Conservation (phyloP, 108 stramenopile genomes). For the Cyclotella baltica region DNA sequence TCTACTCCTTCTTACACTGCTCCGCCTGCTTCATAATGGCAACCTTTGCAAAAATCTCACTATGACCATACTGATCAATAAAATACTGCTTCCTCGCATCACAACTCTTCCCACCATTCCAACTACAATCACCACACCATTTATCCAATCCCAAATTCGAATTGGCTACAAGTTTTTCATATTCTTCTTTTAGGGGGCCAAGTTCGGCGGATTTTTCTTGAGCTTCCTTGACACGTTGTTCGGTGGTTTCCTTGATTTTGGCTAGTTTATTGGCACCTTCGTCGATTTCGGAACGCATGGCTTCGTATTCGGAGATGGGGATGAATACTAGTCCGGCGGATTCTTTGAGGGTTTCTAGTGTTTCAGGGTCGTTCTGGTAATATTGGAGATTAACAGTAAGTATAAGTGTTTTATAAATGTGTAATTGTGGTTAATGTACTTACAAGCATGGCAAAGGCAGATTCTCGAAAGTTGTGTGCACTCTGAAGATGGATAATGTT, state of each 20-base stretch:
- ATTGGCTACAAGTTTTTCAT: slow-evolving; percentile 48
- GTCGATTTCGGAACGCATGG: slow-evolving; percentile 18
- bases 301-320: slow-evolving; percentile 55
- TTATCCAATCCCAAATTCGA: slow-evolving; percentile 35
- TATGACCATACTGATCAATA: slow-evolving; percentile 14
- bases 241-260: slow-evolving; percentile 25
- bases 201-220: slow-evolving; percentile 49
- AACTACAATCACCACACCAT: slow-evolving; percentile 25
- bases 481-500: slow-evolving; percentile 46
- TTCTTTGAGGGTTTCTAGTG: slow-evolving; percentile 29
- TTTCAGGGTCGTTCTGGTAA: slow-evolving; percentile 46
- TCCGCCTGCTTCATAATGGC: slow-evolving; percentile 18
- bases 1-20: slow-evolving; percentile 26
- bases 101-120: slow-evolving; percentile 25
- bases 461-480: slow-evolving; percentile 45
- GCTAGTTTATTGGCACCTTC: slow-evolving; percentile 44
- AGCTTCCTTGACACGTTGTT: slow-evolving; percentile 40
- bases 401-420: too few relatives aligned
- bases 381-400: too few relatives aligned
- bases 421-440: too few relatives aligned
- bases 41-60: slow-evolving; percentile 7
- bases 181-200: slow-evolving; percentile 54
- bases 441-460: slow-evolving; percentile 14
- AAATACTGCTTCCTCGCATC: slow-evolving; percentile 32
- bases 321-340: slow-evolving; percentile 57